Conservation (phyloP, 257 asterid genomes). For the Solanum raphanifolium region DNA sequence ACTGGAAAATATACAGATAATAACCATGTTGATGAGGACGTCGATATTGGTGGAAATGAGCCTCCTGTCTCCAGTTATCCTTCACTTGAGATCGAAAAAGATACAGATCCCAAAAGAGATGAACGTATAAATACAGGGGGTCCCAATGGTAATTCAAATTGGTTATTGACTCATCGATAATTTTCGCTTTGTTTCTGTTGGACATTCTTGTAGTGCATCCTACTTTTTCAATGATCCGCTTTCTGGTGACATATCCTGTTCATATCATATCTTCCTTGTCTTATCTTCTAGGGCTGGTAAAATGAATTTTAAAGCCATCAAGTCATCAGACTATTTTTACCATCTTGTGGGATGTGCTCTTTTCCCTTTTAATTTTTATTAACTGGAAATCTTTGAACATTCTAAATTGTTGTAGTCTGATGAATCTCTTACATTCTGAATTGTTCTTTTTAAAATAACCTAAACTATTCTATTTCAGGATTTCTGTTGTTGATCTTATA, state of each 20-base stretch:
- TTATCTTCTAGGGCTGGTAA: not conserved
- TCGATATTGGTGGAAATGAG: slow-evolving; percentile 79
- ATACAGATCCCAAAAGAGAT: slow-evolving; percentile 26
- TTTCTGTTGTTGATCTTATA: not conserved
- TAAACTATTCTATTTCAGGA: not conserved
- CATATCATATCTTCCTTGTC: not conserved
- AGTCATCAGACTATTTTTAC: not conserved
- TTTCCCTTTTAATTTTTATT: not conserved
- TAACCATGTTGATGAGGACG: slow-evolving; percentile 54
- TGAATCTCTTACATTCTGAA: not conserved
- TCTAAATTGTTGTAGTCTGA: not conserved
- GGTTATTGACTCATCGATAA: not conserved
- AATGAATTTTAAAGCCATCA: not conserved
- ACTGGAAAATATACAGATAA: slow-evolving; percentile 30
- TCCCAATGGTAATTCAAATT: slow-evolving; percentile 10
- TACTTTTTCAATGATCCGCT: not conserved
- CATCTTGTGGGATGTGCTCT: not conserved
- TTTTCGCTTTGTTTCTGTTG: not conserved
- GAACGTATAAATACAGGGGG: slow-evolving; percentile 39
- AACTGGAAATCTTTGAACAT: not conserved
- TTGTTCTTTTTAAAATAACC: not conserved
- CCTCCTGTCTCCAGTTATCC: slow-evolving; percentile 71
- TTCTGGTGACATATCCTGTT: not conserved
- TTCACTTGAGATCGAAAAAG: slow-evolving; percentile 54
- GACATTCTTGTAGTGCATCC: not conserved